Base-by-base conservation (phyloP, 2,329 filamentous ascomycete species). In the Scedosporium apiospermum region DNA sequence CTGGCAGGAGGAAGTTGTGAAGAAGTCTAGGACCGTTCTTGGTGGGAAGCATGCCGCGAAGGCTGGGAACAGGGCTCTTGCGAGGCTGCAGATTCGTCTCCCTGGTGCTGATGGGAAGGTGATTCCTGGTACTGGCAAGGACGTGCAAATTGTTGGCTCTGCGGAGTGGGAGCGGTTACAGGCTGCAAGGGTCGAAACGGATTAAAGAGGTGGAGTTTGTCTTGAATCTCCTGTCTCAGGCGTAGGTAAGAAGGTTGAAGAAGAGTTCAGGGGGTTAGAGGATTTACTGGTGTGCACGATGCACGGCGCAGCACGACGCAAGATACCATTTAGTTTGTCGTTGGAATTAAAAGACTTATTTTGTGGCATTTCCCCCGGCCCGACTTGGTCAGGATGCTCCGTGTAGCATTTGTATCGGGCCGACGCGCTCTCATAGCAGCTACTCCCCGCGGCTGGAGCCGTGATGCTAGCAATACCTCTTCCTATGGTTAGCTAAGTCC, bases 151-250 rank as follows among this genome's bases (percentile, higher is more conserved):
- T 68, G 77, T 81, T 3, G 81, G 80, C 64, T 80, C 79, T 18
- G 71, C 74, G 61, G 81, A 84, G 71, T 85, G 82, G 83, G 82
- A 83, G 66, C 77, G 76, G 14, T 67, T 84, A 63, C 79, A 82
- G 70, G 80, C 60, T 18, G 44, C 58, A 9, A 46, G 58, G 18
- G 49, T 67, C 63, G 71, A 60, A 63, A 57, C 38, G 55, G 14
- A 59, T 41, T 21, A 16, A 14, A 58, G 62, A 63, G 59, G 58
- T 44, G 61, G 55, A 21, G 27, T 57, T 51, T 59, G 49, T 16
- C 59, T 60, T 46, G n/a, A 57, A 62, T 26, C 27, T 30, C 27
- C 27, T 30, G 30, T 34, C 30, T 34, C 2, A 9, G 34, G 3
- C 3, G 34, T 38, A 38, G 30, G 7, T 38, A 38, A 38, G 57